Percentiles rank a stretch among this genome's conserved stretches.
phyloP scores from a whole-genome alignment of 148 eudicot genomes.

The Rhododendron mucronatum region DNA sequence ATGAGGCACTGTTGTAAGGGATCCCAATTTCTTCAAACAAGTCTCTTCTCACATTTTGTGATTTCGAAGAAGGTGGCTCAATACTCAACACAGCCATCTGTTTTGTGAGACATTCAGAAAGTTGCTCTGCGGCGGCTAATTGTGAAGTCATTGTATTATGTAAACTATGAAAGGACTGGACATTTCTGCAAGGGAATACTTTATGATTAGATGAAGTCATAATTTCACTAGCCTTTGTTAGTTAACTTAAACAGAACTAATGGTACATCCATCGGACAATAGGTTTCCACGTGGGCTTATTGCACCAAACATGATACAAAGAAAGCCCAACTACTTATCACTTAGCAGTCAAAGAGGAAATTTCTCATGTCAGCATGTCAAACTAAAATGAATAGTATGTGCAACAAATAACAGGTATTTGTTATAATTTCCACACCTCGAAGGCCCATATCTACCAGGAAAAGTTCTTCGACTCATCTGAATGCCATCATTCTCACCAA shows the following conservation, averaged over 20 bases:
- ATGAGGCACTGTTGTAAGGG: constrained; percentile 42
- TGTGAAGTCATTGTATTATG: constrained; percentile 73
- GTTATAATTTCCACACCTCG: constrained; percentile 45
- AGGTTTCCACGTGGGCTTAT: neutral
- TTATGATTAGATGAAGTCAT: neutral
- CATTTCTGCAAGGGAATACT: constrained; percentile 40
- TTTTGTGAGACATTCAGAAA: constrained; percentile 69
- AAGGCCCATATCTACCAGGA: constrained; percentile 38
- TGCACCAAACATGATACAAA: neutral
- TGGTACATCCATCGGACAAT: neutral
- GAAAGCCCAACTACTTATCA: neutral
- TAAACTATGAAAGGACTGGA: constrained; percentile 65
- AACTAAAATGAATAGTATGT: neutral
- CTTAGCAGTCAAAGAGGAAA: neutral
- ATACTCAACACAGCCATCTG: constrained; percentile 72
- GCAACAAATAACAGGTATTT: neutral
- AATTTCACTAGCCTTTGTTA: neutral
- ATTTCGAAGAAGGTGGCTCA: constrained; percentile 42
- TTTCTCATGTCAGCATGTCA: neutral
- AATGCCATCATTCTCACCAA: constrained; percentile 50
- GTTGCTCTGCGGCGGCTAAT: constrained; percentile 77
- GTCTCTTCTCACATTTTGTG: constrained; percentile 51
- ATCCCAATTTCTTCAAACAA: constrained; percentile 85
- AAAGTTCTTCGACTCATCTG: constrained; percentile 33
- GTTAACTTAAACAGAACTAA: neutral